These are phyloP conservation scores for Diaporthe aspalathi DNA, from an alignment of 2,329 filamentous ascomycete genomes.

Conservation along the genomic window DNA sequence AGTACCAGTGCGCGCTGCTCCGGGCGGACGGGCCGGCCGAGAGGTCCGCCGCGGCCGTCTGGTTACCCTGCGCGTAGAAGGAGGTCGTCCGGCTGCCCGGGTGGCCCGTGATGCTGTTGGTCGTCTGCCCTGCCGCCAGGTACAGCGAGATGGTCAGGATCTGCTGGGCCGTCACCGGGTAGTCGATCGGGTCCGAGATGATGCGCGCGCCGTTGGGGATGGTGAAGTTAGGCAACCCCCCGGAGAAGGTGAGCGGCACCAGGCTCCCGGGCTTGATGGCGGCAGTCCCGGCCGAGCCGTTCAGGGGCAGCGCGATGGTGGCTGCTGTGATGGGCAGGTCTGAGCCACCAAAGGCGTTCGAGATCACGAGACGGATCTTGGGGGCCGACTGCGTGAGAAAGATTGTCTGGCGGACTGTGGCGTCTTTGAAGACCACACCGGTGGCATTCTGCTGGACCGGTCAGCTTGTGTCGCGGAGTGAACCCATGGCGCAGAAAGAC, in stretches of 20 bases:
- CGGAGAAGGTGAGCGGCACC: slow-evolving; percentile 66
- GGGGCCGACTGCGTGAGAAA: slow-evolving; percentile 64
- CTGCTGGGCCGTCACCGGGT: slow-evolving; percentile 59
- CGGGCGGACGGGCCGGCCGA: slow-evolving; percentile 40
- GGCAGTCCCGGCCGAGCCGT: slow-evolving; percentile 60
- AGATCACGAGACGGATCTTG: slow-evolving; percentile 68
- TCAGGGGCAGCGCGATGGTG: slow-evolving; percentile 64
- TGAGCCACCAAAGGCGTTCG: slow-evolving; percentile 70
- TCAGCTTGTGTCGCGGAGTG: slow-evolving; percentile 36
- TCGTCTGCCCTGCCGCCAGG: slow-evolving; percentile 64
- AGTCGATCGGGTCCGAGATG: slow-evolving; percentile 68
- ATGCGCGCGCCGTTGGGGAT: slow-evolving; percentile 66
- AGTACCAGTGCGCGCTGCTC: slow-evolving; percentile 65
- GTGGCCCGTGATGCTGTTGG: slow-evolving; percentile 68
- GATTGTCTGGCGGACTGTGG: slow-evolving; percentile 72
- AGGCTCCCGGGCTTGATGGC: slow-evolving; percentile 60
- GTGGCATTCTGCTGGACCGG: slow-evolving; percentile 58
- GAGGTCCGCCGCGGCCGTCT: slow-evolving; percentile 56
- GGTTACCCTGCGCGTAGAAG: slow-evolving; percentile 65
- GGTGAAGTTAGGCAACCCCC: slow-evolving; percentile 57
- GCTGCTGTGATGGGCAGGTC: slow-evolving; percentile 68
- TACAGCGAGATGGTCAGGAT: slow-evolving; percentile 69
- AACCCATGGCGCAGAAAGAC: background rate
- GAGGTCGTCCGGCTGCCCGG: slow-evolving; percentile 70
- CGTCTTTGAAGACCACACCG: slow-evolving; percentile 64